These are phyloP conservation scores for Zygoascus hellenicus DNA, from an alignment of 1,139 yeast species.

Conservation along the genomic window DNA sequence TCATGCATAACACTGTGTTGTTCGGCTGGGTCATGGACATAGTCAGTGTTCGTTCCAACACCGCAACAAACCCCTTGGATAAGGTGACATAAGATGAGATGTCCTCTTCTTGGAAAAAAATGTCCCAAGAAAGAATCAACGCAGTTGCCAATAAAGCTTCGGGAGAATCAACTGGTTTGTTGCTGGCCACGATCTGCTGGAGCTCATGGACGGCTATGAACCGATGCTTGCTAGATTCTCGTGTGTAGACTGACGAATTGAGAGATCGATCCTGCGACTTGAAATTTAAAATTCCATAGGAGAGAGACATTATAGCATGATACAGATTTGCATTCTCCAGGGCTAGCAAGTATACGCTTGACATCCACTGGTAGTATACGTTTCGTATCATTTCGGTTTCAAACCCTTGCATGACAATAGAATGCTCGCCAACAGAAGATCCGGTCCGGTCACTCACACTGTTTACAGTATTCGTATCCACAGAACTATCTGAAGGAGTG, in stretches of 20 bases:
- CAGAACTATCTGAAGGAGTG: no score
- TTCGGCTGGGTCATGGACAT: conserved; percentile 24
- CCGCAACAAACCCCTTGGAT: conserved; percentile 31
- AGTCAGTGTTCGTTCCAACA: conserved; percentile 22
- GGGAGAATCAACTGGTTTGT: conserved; percentile 16
- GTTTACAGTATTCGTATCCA: no score
- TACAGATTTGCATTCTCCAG: conserved; percentile 26
- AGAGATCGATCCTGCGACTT: conserved; percentile 16
- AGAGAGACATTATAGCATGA: conserved; percentile 31
- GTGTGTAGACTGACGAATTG: conserved; percentile 11
- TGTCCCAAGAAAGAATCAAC: conserved; percentile 31
- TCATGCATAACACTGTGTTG: conserved; percentile 29
- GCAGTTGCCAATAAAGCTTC: conserved; percentile 29
- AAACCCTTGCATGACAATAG: conserved; percentile 28
- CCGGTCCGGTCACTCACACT: conserved; percentile 1
- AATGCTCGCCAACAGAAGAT: conserved; percentile 10
- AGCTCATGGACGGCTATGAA: conserved; percentile 28
- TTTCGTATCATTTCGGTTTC: conserved; percentile 30
- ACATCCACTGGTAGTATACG: conserved; percentile 29
- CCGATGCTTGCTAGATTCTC: conserved; percentile 26
- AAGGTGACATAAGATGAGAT: conserved; percentile 27
- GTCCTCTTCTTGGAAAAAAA: conserved; percentile 29
- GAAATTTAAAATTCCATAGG: conserved; percentile 26
- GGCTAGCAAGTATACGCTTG: conserved; percentile 22
- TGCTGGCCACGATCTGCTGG: conserved; percentile 22